Percentiles rank a stretch among this genome's conserved stretches.
phyloP scores from a whole-genome alignment of 345 rosid genomes.

The Linum trigynum region DNA sequence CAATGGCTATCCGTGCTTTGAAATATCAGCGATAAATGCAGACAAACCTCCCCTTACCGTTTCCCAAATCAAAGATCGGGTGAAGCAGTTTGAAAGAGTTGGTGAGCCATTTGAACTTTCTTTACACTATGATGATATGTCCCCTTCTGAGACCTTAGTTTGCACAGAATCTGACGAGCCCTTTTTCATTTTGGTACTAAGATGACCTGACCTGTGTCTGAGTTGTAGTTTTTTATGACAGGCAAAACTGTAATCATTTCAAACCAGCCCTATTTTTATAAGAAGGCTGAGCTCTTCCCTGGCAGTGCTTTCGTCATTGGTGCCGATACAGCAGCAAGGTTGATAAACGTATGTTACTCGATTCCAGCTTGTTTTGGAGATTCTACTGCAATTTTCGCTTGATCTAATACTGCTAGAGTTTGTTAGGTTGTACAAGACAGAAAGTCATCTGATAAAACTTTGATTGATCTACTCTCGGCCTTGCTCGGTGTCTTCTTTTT shows the following conservation, averaged over 20 bases:
- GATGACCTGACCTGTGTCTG: constrained; percentile 8
- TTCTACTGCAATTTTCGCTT: neutral
- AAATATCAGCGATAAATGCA: constrained; percentile 82
- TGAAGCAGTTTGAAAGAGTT: constrained; percentile 57
- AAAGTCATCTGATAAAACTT: neutral
- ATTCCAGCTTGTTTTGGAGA: constrained; percentile 3
- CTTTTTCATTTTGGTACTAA: neutral
- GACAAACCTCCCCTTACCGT: constrained; percentile 82
- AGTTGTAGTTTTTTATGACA: constrained; percentile 30
- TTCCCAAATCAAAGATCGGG: constrained; percentile 60
- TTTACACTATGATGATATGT: no score
- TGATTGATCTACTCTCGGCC: neutral
- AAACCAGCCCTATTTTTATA: constrained; percentile 88
- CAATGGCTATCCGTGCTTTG: constrained; percentile 79
- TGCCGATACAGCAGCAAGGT: constrained; percentile 84
- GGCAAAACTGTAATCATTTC: constrained; percentile 83
- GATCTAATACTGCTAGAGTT: neutral
- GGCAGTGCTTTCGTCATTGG: constrained; percentile 94
- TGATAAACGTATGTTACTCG: constrained; percentile 49
- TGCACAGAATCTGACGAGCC: no score
- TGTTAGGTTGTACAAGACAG: neutral
- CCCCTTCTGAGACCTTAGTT: no score
- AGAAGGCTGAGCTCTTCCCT: constrained; percentile 89
- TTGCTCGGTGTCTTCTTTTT: constrained; percentile 5
- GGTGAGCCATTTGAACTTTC: constrained; percentile 38